These are phyloP conservation scores for Arctium minus DNA, from an alignment of 129 eudicot genomes.

Conservation along the genomic window DNA sequence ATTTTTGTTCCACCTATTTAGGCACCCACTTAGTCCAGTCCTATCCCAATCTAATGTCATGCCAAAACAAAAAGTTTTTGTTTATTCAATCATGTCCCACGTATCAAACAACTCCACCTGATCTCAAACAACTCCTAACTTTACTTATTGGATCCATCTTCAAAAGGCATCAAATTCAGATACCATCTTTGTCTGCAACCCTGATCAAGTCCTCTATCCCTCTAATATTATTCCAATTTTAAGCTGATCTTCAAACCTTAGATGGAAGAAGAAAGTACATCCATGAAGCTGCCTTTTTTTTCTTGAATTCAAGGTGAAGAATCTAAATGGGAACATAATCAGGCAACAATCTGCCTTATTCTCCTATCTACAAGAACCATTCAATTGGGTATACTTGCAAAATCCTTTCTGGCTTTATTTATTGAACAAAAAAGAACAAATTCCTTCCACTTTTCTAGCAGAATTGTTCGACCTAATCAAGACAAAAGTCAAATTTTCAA, in stretches of 20 bases:
- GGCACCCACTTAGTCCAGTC: not conserved
- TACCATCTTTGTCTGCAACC: not conserved
- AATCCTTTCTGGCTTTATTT: slow-evolving; percentile 13
- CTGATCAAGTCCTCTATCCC: not conserved
- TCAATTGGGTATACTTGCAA: not conserved
- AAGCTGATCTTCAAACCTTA: not conserved
- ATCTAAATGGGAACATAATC: not conserved
- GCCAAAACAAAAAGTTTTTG: not conserved
- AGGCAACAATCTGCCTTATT: not conserved
- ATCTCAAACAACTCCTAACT: not conserved
- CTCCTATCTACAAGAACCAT: not conserved
- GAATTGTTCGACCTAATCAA: slow-evolving; percentile 1
- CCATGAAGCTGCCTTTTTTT: not conserved
- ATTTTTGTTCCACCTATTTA: not conserved
- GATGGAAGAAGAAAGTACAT: not conserved
- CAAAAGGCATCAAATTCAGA: not conserved
- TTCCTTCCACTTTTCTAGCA: slow-evolving; percentile 23
- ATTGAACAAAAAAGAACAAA: not conserved
- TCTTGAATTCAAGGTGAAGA: not conserved
- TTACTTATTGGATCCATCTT: not conserved
- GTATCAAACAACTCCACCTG: not conserved
- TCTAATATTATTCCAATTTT: not conserved
- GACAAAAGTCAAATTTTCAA: not conserved
- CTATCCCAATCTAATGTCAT: no score
- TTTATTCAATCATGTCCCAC: not conserved